Conservation (phyloP, 139 green algal genomes). For the Chlamydomonas sphaeroides region DNA sequence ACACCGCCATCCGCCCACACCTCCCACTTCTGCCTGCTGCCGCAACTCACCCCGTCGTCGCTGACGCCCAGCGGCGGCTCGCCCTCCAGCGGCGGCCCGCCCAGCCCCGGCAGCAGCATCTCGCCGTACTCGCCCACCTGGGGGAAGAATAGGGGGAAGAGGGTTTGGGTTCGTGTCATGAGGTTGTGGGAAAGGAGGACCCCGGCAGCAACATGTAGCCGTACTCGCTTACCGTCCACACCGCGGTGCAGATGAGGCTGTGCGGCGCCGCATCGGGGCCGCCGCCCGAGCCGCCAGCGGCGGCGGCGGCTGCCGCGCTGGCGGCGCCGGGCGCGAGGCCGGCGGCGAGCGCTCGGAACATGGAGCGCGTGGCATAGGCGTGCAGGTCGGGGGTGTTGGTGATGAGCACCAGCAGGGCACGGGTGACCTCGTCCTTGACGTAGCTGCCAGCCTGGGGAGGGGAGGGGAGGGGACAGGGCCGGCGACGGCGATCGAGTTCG, state of each 20-base stretch:
- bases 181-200: too few relatives aligned
- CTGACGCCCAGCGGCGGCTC: constrained; percentile 64
- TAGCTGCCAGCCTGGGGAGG: constrained; percentile 71
- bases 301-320: too few relatives aligned
- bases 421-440: constrained; percentile 86
- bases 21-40: too few relatives aligned
- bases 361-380: constrained; percentile 69
- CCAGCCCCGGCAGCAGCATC: constrained; percentile 74
- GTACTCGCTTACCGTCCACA: constrained; percentile 94
- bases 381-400: constrained; percentile 91
- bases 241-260: constrained; percentile 65
- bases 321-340: too few relatives aligned
- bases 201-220: constrained; percentile 85
- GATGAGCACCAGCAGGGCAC: constrained; percentile 87
- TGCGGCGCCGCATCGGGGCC: constrained; percentile 44
- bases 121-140: constrained; percentile 96
- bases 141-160: too few relatives aligned
- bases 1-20: constrained; percentile 43
- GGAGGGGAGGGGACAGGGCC: neutral
- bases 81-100: constrained; percentile 68
- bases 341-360: constrained; percentile 50
- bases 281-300: too few relatives aligned
- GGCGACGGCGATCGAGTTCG: too few relatives aligned
- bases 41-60: constrained; percentile 68
- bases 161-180: too few relatives aligned